Evolutionary conservation across 2,329 filamentous ascomycete species (phyloP).

Genomic region (Alternaria solani): DNA sequence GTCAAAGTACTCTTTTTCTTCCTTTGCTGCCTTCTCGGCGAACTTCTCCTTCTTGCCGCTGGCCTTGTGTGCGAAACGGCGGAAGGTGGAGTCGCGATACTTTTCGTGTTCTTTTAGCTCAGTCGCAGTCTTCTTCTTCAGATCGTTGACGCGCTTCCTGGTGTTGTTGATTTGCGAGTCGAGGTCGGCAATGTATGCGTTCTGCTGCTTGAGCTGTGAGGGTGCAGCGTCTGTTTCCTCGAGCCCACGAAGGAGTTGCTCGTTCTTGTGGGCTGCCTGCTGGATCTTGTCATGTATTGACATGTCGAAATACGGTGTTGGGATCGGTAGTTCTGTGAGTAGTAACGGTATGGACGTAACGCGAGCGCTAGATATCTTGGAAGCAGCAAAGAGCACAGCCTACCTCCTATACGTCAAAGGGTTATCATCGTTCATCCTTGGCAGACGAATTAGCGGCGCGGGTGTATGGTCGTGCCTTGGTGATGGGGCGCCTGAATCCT

Average conservation of each 20-base stretch:
- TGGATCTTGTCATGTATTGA: constrained; percentile 37
- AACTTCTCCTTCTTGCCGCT: constrained; percentile 39
- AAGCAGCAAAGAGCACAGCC: constrained; percentile 5
- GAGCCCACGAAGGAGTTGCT: constrained; percentile 35
- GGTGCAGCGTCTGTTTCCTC: constrained; percentile 41
- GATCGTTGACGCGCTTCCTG: constrained; percentile 23
- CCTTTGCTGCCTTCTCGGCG: constrained; percentile 44
- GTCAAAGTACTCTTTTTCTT: constrained; percentile 48
- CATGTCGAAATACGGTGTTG: constrained; percentile 17
- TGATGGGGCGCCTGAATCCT: constrained; percentile 24
- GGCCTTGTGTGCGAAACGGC: constrained; percentile 45
- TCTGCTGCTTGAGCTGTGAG: constrained; percentile 42
- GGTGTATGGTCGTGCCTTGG: constrained; percentile 12
- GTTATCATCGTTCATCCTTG: constrained; percentile 14
- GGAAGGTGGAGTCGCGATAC: constrained; percentile 44
- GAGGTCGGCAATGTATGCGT: constrained; percentile 40
- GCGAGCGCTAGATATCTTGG: constrained; percentile 1
- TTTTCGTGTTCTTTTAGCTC: constrained; percentile 46
- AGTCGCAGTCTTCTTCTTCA: constrained; percentile 27
- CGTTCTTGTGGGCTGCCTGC: constrained; percentile 36
- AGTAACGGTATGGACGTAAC: neutral
- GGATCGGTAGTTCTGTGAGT: neutral
- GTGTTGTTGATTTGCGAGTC: constrained; percentile 31
- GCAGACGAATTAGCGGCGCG: constrained; percentile 16
- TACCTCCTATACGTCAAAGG: neutral